Percentiles rank a stretch among this genome's conserved stretches.
phyloP scores from a whole-genome alignment of 1,284 basidiomycete species.

The Kwoniella shivajii region DNA sequence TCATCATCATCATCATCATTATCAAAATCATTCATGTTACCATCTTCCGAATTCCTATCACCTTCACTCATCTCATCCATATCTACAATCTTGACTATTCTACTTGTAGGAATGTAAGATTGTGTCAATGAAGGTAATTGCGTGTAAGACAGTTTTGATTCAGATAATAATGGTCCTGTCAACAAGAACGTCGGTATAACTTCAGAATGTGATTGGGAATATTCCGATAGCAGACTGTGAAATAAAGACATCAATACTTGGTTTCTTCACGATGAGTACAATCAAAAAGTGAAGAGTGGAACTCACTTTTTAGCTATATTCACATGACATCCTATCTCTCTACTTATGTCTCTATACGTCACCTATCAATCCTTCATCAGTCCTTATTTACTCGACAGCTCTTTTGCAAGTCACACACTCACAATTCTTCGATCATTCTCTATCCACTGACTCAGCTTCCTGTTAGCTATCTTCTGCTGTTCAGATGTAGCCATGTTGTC shows the following conservation, averaged over 20 bases:
- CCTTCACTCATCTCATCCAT: constrained; percentile 49
- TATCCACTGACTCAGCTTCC: constrained; percentile 36
- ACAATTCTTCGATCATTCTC: constrained; percentile 39
- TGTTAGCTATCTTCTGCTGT: constrained; percentile 24
- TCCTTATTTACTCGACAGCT: not conserved
- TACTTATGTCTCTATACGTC: constrained; percentile 42
- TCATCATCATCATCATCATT: constrained; percentile 13
- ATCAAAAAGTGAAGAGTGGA: too few species aligned
- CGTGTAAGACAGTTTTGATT: constrained; percentile 32
- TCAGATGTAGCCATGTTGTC: constrained; percentile 16
- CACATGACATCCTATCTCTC: constrained; percentile 45
- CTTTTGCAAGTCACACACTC: too few species aligned
- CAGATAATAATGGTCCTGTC: constrained; percentile 37
- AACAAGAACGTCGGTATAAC: constrained; percentile 42
- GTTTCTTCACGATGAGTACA: too few species aligned
- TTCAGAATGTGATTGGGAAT: constrained; percentile 27
- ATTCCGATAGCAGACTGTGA: constrained; percentile 28
- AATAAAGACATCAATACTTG: not conserved
- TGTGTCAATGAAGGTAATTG: constrained; percentile 6
- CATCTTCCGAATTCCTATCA: constrained; percentile 44
- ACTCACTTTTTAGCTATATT: constrained; percentile 48
- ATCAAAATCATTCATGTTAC: constrained; percentile 11
- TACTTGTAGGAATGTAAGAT: constrained; percentile 19
- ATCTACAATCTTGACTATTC: constrained; percentile 44
- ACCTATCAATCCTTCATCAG: constrained; percentile 26